Conservation (phyloP, 306 rosid genomes). For the Ormosia emarginata region DNA sequence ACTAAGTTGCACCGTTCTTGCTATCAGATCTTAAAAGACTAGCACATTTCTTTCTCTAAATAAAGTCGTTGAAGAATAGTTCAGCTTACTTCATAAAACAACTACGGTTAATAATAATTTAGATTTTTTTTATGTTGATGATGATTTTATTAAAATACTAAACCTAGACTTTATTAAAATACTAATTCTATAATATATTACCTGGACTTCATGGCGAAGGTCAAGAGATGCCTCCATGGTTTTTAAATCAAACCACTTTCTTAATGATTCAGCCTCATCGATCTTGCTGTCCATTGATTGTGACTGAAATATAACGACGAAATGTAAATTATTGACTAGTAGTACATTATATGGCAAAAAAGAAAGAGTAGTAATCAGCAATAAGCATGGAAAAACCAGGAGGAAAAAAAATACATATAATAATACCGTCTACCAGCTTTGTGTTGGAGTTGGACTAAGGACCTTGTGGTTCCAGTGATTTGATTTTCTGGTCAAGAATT, state of each 20-base stretch:
- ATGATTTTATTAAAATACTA: neutral
- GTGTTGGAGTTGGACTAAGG: neutral
- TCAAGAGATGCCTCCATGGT: neutral
- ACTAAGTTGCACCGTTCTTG: neutral
- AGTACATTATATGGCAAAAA: neutral
- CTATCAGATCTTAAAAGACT: neutral
- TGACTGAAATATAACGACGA: neutral
- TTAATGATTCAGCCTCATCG: neutral
- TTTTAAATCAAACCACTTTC: neutral
- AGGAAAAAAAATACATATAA: neutral
- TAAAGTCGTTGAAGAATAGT: neutral
- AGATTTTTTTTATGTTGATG: neutral
- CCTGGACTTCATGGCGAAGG: neutral
- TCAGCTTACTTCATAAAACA: neutral
- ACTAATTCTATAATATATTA: neutral
- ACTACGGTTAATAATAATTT: neutral
- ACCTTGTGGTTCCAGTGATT: neutral
- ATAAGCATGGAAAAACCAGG: neutral
- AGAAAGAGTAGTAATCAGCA: neutral
- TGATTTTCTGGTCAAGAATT: neutral
- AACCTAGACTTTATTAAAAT: neutral
- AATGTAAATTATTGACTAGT: neutral
- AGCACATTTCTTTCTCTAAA: too few relatives aligned
- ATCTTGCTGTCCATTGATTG: slow-evolving; percentile 8
- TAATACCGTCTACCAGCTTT: neutral